Evolutionary conservation across 108 stramenopile species (phyloP).

Genomic region (Schizochytrium sp.): DNA sequence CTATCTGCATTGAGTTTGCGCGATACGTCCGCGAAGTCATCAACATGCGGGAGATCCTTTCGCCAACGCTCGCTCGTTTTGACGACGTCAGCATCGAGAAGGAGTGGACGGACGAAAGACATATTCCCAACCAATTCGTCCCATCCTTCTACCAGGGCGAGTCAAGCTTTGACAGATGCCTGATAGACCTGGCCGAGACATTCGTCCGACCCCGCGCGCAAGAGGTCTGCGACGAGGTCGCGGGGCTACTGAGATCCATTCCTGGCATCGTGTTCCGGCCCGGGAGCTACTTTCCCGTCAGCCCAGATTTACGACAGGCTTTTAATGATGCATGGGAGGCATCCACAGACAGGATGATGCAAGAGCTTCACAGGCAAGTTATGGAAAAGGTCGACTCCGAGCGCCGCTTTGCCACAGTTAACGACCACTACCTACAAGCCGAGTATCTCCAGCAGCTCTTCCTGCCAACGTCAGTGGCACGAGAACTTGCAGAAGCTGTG

Average conservation of each 20-base stretch:
- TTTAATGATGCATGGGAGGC: background rate
- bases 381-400: background rate
- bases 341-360: background rate
- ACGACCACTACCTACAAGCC: slow-evolving; percentile 2
- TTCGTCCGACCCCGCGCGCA: background rate
- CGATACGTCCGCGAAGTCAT: background rate
- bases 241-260: background rate
- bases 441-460: background rate
- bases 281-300: background rate
- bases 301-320: background rate
- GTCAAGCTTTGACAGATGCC: background rate
- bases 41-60: background rate
- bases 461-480: background rate
- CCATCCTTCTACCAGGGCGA: background rate
- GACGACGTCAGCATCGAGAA: background rate
- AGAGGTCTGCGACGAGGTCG: background rate
- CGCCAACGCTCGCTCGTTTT: background rate
- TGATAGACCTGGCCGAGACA: background rate
- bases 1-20: background rate
- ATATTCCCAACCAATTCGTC: background rate
- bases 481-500: background rate
- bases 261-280: background rate
- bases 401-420: background rate
- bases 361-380: background rate
- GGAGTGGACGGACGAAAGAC: background rate